A percentile compares a stretch with the other conserved stretches of the same genome.
Evolutionary conservation across 768 basidiomycete species (phyloP).

Genomic region (Pisolithus orientalis): DNA sequence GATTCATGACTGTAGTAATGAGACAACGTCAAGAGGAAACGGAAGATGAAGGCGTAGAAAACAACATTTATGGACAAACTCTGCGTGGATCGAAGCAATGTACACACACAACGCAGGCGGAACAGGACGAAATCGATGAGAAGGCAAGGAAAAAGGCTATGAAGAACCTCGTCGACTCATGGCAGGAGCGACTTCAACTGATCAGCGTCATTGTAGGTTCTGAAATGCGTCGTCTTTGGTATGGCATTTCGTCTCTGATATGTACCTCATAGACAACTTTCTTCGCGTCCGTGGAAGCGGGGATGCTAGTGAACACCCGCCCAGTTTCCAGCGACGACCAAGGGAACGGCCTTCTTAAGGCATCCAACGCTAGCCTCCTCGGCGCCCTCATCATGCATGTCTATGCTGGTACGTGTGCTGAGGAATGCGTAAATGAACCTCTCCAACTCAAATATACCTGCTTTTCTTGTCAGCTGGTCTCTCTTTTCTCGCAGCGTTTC

Average conservation of each 20-base stretch:
- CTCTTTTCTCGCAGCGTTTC: conserved; percentile 51
- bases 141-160: conserved; percentile 38
- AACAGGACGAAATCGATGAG: conserved; percentile 45
- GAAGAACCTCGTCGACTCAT: conserved; percentile 49
- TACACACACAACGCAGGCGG: conserved; percentile 34
- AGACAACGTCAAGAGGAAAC: conserved; percentile 2
- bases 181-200: conserved; percentile 58
- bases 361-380: conserved; percentile 42
- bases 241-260: background rate
- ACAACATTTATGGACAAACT: background rate
- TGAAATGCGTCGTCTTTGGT: background rate
- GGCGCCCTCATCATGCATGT: conserved; percentile 51
- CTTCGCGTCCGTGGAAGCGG: conserved; percentile 54
- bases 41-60: conserved; percentile 10
- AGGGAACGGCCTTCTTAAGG: conserved; percentile 15
- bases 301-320: conserved; percentile 41
- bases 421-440: conserved; percentile 4
- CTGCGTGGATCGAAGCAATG: background rate
- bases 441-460: background rate
- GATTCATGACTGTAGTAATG: conserved; percentile 21
- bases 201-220: conserved; percentile 51
- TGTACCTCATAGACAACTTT: conserved; percentile 46
- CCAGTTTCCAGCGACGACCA: conserved; percentile 17
- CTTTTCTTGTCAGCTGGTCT: conserved; percentile 26
- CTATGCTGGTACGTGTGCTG: conserved; percentile 36